Percentiles rank a stretch among this genome's conserved stretches.
Conservation (phyloP, 192 early-diverging fungal genomes). For the Physocladia obscura region DNA sequence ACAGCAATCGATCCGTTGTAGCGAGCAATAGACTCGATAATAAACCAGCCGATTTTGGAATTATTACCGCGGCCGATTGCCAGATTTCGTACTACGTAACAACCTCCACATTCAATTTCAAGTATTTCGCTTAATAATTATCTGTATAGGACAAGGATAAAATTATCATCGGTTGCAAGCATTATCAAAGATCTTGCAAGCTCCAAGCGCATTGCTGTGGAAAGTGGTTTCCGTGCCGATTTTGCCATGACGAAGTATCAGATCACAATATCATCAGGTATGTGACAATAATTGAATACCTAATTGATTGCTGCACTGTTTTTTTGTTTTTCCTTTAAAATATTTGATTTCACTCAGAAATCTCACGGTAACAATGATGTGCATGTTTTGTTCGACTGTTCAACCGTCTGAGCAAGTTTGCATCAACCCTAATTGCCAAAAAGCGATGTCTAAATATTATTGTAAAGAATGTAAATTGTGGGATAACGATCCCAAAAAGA, state of each 20-base stretch:
- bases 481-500: conserved; percentile 79
- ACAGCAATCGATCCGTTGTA: conserved; percentile 10
- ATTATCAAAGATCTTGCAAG: conserved; percentile 76
- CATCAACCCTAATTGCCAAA: conserved; percentile 58
- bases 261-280: conserved; percentile 72
- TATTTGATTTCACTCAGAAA: conserved; percentile 39
- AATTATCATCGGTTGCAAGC: conserved; percentile 70
- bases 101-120: too few relatives aligned
- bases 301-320: too few relatives aligned
- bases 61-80: conserved; percentile 44
- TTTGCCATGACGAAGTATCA: conserved; percentile 74
- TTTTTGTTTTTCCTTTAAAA: not conserved
- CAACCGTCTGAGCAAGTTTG: conserved; percentile 83
- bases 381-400: conserved; percentile 84
- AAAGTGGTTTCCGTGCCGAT: conserved; percentile 74
- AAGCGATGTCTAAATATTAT: conserved; percentile 76
- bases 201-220: conserved; percentile 75
- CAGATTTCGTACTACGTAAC: conserved; percentile 49
- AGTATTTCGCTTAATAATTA: not conserved
- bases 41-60: conserved; percentile 37
- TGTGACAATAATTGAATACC: too few relatives aligned
- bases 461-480: conserved; percentile 90
- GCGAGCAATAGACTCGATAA: conserved; percentile 40
- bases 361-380: conserved; percentile 80
- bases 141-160: conserved; percentile 47